These are phyloP conservation scores for Zymoseptoria passerinii DNA, from an alignment of 2,329 filamentous ascomycete species.

Conservation along the genomic window DNA sequence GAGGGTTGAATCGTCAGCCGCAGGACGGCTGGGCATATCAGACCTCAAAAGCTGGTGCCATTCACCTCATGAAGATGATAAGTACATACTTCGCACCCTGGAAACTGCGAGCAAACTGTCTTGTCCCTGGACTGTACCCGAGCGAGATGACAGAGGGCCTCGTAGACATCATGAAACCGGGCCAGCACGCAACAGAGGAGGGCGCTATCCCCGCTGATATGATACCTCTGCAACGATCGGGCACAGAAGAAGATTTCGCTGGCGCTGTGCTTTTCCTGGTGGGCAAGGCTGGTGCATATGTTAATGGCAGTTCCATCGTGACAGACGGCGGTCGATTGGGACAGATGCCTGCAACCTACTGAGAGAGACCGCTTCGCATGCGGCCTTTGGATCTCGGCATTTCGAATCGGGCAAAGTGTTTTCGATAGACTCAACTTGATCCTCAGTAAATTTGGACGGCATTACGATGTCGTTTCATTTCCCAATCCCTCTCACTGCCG, in stretches of 20 bases:
- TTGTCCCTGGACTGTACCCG: slow-evolving; percentile 35
- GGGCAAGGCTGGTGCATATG: slow-evolving; percentile 55
- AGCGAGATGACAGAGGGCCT: slow-evolving; percentile 22
- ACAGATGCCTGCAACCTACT: slow-evolving; percentile 12
- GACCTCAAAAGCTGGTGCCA: slow-evolving; percentile 37
- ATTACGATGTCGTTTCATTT: no score
- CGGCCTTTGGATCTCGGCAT: no score
- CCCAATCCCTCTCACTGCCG: no score
- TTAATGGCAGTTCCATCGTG: slow-evolving; percentile 55
- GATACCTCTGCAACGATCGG: slow-evolving; percentile 53
- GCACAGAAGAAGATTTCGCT: slow-evolving; percentile 55
- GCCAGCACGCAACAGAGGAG: slow-evolving; percentile 12
- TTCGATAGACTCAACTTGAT: no score
- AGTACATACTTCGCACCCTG: slow-evolving; percentile 35
- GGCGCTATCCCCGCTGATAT: slow-evolving; percentile 35
- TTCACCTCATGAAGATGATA: slow-evolving; percentile 40
- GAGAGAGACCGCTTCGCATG: no score
- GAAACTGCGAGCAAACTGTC: slow-evolving; percentile 40
- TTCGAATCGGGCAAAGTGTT: no score
- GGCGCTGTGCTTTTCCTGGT: slow-evolving; percentile 59
- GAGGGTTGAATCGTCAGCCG: slow-evolving; percentile 31
- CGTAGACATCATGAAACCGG: slow-evolving; percentile 9
- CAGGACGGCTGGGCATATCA: slow-evolving; percentile 31
- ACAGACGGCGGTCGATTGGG: slow-evolving; percentile 56
- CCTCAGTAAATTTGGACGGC: no score